These are phyloP conservation scores for Lipomyces sp. DNA, from an alignment of 805 yeast genomes.

Conservation along the genomic window DNA sequence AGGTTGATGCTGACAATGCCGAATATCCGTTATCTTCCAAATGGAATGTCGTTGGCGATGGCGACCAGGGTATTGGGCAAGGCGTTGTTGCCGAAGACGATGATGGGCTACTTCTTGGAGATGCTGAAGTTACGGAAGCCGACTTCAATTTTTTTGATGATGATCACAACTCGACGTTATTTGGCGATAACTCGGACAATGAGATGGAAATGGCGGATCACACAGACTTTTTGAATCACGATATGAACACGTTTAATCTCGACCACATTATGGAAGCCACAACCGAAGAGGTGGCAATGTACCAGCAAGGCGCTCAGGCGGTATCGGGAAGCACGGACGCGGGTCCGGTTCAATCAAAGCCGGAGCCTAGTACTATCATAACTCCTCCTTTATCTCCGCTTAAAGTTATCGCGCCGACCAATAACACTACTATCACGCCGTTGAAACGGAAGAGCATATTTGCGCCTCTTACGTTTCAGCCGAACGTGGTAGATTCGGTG, in stretches of 20 bases:
- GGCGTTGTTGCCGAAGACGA: conserved; percentile 5
- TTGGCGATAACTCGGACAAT: conserved; percentile 36
- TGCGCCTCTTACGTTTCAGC: conserved; percentile 82
- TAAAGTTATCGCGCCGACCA: conserved; percentile 36
- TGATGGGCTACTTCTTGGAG: conserved; percentile 42
- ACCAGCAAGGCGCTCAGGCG: neutral
- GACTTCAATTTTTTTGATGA: conserved; percentile 51
- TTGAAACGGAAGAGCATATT: conserved; percentile 62
- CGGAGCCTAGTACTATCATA: conserved; percentile 7
- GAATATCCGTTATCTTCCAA: conserved; percentile 19
- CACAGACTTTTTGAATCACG: conserved; percentile 13
- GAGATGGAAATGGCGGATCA: conserved; percentile 18
- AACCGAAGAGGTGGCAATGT: neutral
- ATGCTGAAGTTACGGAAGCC: conserved; percentile 49
- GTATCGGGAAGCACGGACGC: neutral
- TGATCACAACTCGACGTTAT: conserved; percentile 29
- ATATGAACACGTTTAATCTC: conserved; percentile 18
- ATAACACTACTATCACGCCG: conserved; percentile 19
- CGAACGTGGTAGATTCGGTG: conserved; percentile 71
- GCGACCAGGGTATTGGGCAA: neutral
- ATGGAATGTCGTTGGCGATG: conserved; percentile 24
- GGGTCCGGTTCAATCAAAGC: neutral
- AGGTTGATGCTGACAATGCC: conserved; percentile 10
- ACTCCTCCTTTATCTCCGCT: conserved; percentile 31
- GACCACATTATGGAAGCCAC: conserved; percentile 19